phyloP scores from a whole-genome alignment of 2,329 filamentous ascomycete species.

The Aotearoamyces nothofagi region DNA sequence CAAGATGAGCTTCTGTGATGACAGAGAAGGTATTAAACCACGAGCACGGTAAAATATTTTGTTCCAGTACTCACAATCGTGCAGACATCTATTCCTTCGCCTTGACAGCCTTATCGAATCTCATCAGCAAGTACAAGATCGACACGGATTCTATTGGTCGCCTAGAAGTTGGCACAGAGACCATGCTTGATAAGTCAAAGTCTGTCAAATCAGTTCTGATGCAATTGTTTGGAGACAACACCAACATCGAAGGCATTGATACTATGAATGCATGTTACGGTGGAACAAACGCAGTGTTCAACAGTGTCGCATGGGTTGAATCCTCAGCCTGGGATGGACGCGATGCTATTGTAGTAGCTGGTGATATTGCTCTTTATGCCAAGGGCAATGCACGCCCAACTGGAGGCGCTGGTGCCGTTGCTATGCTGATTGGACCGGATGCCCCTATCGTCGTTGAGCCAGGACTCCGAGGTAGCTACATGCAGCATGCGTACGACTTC shows the following conservation, averaged over 20 bases:
- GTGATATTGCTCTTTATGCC: constrained; percentile 75
- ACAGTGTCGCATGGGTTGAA: constrained; percentile 74
- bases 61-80: constrained; percentile 4
- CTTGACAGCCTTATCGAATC: constrained; percentile 62
- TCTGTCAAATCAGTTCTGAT: constrained; percentile 80
- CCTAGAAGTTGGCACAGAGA: constrained; percentile 76
- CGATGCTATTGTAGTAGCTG: constrained; percentile 64
- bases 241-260: constrained; percentile 72
- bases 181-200: constrained; percentile 78
- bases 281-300: constrained; percentile 73
- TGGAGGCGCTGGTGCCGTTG: constrained; percentile 65
- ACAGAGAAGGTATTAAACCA: constrained; percentile 54
- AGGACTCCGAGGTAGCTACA: constrained; percentile 65
- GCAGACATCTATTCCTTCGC: constrained; percentile 78
- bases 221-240: constrained; percentile 75
- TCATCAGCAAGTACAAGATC: constrained; percentile 72
- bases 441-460: constrained; percentile 65
- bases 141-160: constrained; percentile 65
- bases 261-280: constrained; percentile 79
- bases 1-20: constrained; percentile 86
- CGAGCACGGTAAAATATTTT: not conserved
- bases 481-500: constrained; percentile 78
- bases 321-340: constrained; percentile 78
- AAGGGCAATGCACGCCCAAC: constrained; percentile 72
- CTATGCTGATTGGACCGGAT: constrained; percentile 64